phyloP scores from a whole-genome alignment of 1,284 basidiomycete genomes.

The Leccinum pachyderme region DNA sequence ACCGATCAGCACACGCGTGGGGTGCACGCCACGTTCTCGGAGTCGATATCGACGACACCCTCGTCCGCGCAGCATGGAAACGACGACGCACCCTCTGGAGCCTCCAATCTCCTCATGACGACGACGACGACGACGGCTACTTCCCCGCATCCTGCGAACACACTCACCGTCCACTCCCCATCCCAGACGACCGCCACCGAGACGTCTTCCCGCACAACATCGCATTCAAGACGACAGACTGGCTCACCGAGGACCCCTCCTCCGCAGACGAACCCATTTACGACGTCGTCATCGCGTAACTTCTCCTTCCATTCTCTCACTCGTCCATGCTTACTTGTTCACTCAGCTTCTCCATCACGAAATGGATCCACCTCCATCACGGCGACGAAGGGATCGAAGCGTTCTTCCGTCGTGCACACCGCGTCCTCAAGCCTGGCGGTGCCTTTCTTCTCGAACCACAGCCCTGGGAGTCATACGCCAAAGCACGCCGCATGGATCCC shows the following conservation, averaged over 20 bases:
- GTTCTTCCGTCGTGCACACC: constrained; percentile 64
- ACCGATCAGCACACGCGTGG: constrained; percentile 55
- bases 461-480: constrained; percentile 74
- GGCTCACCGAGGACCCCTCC: constrained; percentile 58
- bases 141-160: constrained; percentile 76
- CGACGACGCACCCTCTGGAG: constrained; percentile 69
- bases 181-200: constrained; percentile 38
- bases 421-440: constrained; percentile 56
- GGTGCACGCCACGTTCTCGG: constrained; percentile 65
- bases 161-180: constrained; percentile 68
- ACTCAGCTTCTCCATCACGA: constrained; percentile 73
- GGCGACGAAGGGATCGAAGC: constrained; percentile 63
- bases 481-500: constrained; percentile 66
- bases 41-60: constrained; percentile 75
- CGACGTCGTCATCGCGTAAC: constrained; percentile 70
- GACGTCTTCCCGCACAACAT: constrained; percentile 71
- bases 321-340: too few species aligned
- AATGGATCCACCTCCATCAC: constrained; percentile 82
- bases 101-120: constrained; percentile 43
- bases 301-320: neutral
- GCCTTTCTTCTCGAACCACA: constrained; percentile 76
- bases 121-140: constrained; percentile 34
- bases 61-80: constrained; percentile 72
- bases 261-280: constrained; percentile 59
- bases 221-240: constrained; percentile 66